phyloP scores from a whole-genome alignment of 495 filamentous ascomycete species.

The Talaromyces wortmannii region DNA sequence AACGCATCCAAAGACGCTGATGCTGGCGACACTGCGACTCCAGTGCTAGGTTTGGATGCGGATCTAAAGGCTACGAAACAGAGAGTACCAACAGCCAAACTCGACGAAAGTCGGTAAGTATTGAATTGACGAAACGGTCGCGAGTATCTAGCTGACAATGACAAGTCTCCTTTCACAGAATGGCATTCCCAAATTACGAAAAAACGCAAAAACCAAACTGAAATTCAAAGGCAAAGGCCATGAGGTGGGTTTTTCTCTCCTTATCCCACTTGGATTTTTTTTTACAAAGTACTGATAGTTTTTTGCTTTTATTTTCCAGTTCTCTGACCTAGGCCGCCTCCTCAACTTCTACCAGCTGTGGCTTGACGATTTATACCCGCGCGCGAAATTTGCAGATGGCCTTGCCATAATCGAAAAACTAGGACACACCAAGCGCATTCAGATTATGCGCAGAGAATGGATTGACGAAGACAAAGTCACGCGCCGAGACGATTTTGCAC shows the following conservation, averaged over 20 bases:
- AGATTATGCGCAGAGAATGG: slow-evolving; percentile 73
- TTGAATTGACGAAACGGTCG: background rate
- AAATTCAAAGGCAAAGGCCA: slow-evolving; percentile 90
- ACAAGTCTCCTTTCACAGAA: slow-evolving; percentile 65
- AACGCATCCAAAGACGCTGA: slow-evolving; percentile 19
- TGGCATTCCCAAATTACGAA: slow-evolving; percentile 78
- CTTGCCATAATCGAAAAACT: slow-evolving; percentile 88
- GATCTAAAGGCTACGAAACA: slow-evolving; percentile 76
- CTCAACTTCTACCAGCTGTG: slow-evolving; percentile 91
- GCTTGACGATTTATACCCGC: slow-evolving; percentile 94
- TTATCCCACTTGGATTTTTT: background rate
- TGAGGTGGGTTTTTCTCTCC: slow-evolving; percentile 50
- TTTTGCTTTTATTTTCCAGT: slow-evolving; percentile 43
- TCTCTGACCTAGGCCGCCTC: slow-evolving; percentile 73
- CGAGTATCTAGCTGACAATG: background rate
- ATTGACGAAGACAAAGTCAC: slow-evolving; percentile 57
- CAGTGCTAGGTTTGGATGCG: slow-evolving; percentile 64
- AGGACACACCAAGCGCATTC: slow-evolving; percentile 72
- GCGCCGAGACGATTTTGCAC: slow-evolving; percentile 1
- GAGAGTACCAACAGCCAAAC: slow-evolving; percentile 67
- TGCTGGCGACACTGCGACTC: slow-evolving; percentile 17
- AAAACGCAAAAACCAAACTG: slow-evolving; percentile 60
- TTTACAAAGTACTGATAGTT: slow-evolving; percentile 3
- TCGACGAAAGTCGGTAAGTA: slow-evolving; percentile 71
- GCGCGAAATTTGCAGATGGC: slow-evolving; percentile 88